Evolutionary conservation across 2,329 filamentous ascomycete genomes (phyloP).

Genomic region (Niveomyces coronatus): DNA sequence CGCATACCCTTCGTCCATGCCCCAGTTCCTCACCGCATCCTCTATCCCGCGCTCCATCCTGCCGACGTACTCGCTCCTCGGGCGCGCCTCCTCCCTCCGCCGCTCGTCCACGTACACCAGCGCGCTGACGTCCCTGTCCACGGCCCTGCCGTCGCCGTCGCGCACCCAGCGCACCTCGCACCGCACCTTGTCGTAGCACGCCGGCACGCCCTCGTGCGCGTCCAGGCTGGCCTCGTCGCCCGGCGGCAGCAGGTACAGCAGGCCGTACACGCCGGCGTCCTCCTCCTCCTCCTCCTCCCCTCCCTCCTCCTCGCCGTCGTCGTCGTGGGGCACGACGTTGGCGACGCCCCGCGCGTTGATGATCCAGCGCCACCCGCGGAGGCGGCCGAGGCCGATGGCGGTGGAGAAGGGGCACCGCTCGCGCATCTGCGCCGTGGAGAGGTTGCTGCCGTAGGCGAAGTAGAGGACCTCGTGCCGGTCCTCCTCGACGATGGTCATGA

Average conservation of each 20-base stretch:
- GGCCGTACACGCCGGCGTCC: constrained; percentile 40
- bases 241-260: constrained; percentile 42
- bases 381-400: constrained; percentile 46
- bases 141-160: constrained; percentile 14
- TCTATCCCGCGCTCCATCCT: constrained; percentile 54
- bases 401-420: constrained; percentile 47
- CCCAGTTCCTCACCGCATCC: constrained; percentile 44
- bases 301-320: background rate
- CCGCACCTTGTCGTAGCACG: constrained; percentile 45
- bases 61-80: constrained; percentile 47
- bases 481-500: constrained; percentile 25
- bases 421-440: constrained; percentile 55
- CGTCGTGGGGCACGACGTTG: constrained; percentile 43
- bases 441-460: constrained; percentile 63
- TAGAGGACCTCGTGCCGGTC: constrained; percentile 37
- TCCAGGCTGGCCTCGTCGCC: constrained; percentile 44
- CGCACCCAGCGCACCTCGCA: constrained; percentile 23
- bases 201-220: constrained; percentile 50
- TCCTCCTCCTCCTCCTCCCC: background rate
- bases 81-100: constrained; percentile 26
- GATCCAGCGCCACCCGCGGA: constrained; percentile 51
- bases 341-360: constrained; percentile 60
- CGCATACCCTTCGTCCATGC: constrained; percentile 46
- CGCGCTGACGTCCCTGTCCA: constrained; percentile 22
- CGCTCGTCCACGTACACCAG: constrained; percentile 51